Conservation (phyloP, 1,284 basidiomycete genomes). For the Thelephora terrestris region DNA sequence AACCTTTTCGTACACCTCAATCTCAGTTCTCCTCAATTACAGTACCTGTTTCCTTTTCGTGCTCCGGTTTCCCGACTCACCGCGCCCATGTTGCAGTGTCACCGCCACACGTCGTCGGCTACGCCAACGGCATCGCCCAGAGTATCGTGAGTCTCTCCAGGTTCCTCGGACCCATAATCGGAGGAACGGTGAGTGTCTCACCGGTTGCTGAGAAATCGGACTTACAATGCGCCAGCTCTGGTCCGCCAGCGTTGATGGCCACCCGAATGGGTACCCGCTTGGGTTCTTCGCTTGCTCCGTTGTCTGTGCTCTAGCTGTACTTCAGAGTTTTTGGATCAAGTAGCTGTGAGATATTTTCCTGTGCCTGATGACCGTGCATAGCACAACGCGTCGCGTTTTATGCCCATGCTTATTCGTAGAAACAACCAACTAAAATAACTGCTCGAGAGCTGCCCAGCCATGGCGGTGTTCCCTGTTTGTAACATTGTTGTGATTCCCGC, state of each 20-base stretch:
- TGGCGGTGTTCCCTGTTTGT: background rate
- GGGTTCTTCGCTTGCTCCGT: conserved; percentile 61
- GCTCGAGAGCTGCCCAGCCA: background rate
- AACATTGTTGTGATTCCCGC: no score
- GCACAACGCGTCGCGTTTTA: no score
- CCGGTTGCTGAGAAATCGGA: conserved; percentile 1
- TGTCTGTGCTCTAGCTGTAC: conserved; percentile 50
- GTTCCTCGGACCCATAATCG: conserved; percentile 69
- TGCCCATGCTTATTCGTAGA: no score
- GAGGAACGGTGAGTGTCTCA: conserved; percentile 54
- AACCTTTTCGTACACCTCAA: conserved; percentile 71
- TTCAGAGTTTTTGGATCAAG: conserved; percentile 59
- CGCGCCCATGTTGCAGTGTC: conserved; percentile 44
- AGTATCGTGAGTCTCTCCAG: conserved; percentile 77
- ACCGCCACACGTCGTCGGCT: conserved; percentile 63
- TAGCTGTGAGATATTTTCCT: no score
- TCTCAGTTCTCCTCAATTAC: conserved; percentile 73
- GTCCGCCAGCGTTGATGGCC: conserved; percentile 58
- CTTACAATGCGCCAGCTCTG: conserved; percentile 42
- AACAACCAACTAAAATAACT: no score
- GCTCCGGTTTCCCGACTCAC: background rate
- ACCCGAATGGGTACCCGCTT: conserved; percentile 60
- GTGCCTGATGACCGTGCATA: no score
- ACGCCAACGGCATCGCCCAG: conserved; percentile 74
- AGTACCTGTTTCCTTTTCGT: conserved; percentile 34